Base-by-base conservation (phyloP, 2,329 filamentous ascomycete genomes). In the Penicillium sp. region DNA sequence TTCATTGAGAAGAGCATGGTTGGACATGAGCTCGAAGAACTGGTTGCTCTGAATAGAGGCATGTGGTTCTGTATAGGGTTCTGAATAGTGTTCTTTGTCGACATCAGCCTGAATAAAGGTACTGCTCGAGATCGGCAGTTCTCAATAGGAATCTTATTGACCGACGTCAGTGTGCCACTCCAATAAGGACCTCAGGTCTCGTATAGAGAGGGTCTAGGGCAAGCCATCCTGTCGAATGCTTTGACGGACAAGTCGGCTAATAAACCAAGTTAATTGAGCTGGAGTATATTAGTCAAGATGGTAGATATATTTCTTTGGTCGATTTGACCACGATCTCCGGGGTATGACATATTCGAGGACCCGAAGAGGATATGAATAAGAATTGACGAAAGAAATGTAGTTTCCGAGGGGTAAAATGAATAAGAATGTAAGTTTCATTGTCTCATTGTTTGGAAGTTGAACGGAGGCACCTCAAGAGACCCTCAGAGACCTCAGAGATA, bases 401-500 rank as follows among this genome's bases (percentile, higher is more conserved):
- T 39, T 19, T n/a, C 24, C 37, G 37, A 3, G 17, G 42, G 6
- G 26, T 22, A 22, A 15, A 31, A 38, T 45, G 26, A 45, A 45
- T 39, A 45, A 39, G 19, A 21, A 52, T 46, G 44, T 17, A 13
- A 9, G 21, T 19, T 37, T 48, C 31, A 32, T 49, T 47, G 35
- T 47, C 33, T 37, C 17, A 37, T 34, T 34, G 33, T 34, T 2
- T 31, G 3, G 26, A 32, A n/a, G n/a, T 12, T 6, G 34, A 7
- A 24, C 6, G 22, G 22, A 24, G 17, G 17, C 17, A 17, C 17
- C 17, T 17, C 17, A 17, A n/a, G n/a, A n/a, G n/a, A n/a, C n/a
- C n/a, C n/a, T n/a, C n/a, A n/a, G 17, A 17, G 17, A 17, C 17
- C 17, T 17, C 17, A 24, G 22, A 53, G 54, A 59, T 61, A 57